Base-by-base conservation (phyloP, 352 stramenopile genomes). In the Globisporangium perplexum region DNA sequence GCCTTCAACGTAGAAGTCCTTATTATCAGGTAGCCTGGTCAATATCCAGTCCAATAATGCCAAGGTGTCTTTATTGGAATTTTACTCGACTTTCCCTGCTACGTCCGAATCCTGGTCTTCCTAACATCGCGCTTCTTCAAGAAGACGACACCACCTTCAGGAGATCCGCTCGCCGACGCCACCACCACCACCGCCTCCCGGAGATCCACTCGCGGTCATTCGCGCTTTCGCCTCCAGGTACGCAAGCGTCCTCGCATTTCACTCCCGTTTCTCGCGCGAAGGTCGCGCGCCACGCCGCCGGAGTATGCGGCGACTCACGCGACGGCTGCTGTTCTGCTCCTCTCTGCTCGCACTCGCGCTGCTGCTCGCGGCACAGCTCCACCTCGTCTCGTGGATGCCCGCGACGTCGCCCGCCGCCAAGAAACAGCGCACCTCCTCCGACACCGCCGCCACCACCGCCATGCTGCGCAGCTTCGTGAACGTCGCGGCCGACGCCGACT, bases 401-500 rank as follows among this genome's bases (percentile, higher is more conserved):
- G 17, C 5, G 14, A 24, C 18, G 11, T 35, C 46, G 3, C 46
- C 30, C 11, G 18, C 22, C 6, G 28, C 28, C 15, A 52, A 52
- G 31, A 52, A 43, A n/a, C 17, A 20, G 24, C n/a, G 36, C 39
- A 24, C 17, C 0, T 44, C 38, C 6, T 12, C 39, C 39, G 8
- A 7, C 39, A 2, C 39, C 15, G 15, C n/a, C 39, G 15, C 39
- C 39, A 15, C 15, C 39, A 26, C n/a, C 14, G 57, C 38, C 45
- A 66, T 72, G 62, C 24, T 60, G 61, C 65, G 64, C 30, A 88
- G 79, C 49, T 93, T 93, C 59, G 62, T 93, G 10, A 39, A 61
- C 18, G 75, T 88, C 44, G 28, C 72, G 33, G 42, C 70, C 33
- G 72, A 87, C 38, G 73, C 66, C 57, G 79, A 98, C 68, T 98